Base-by-base conservation (phyloP, 2,329 filamentous ascomycete species). In the Claviceps pazoutovae region DNA sequence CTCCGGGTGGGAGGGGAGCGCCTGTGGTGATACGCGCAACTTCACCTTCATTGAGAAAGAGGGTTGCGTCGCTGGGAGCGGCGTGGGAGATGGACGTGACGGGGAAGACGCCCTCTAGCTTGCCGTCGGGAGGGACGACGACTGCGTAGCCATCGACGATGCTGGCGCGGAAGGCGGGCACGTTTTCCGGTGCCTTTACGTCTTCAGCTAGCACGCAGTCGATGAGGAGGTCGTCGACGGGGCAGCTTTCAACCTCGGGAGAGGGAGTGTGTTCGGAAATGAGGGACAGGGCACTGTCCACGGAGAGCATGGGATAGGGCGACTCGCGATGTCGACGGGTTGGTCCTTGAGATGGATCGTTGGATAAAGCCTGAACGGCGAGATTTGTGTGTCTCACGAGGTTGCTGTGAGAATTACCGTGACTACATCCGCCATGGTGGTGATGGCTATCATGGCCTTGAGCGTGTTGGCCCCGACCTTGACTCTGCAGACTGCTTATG, bases 61-160 rank as follows among this genome's bases (percentile, higher is more conserved):
- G 68, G 0, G 88, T 80, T 7, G 5, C 43, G 14, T n/a, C 17
- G 45, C n/a, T 34, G 45, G 21, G 11, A 16, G 88, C 79, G 11
- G 93, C 93, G 63, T 96, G 89, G 0, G 89, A 94, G 13, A 97
- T 76, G 0, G 86, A 84, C 0, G 84, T 82, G 14, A 98, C 91
- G 0, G 91, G 89, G 62, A 93, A 97, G 1, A 83, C 70, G 0
- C 91, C 90, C 59, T 84, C 87, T 48, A 87, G 78, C 48, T 76
- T 80, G 0, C 76, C 80, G 42, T 80, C 73, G 34, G 71, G 69
- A 50, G 77, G 75, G 5, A 80, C 83, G 39, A 90, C 81, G 0
- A 95, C 79, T 2, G 93, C 93, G 62, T 98, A 98, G 1, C 93
- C 93, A 65, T 98, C 93, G 0, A 98, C 93, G 42, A 96, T 97